Evolutionary conservation across 140 eudicot species (phyloP).

Genomic region (Oenanthe javanica): DNA sequence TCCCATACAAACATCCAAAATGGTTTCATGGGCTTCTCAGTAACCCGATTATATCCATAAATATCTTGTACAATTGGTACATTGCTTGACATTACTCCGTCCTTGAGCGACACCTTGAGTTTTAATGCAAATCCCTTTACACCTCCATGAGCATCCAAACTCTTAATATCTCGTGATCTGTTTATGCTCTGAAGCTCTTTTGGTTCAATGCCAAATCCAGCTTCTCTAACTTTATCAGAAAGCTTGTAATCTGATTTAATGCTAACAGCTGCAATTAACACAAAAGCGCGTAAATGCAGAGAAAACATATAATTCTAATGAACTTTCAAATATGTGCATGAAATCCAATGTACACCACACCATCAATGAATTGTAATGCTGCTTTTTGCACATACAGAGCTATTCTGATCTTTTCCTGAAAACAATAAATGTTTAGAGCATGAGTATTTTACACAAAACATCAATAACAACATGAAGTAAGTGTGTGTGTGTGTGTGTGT

Average conservation of each 20-base stretch:
- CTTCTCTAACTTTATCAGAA: conserved; percentile 53
- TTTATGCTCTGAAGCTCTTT: conserved; percentile 68
- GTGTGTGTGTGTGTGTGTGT: background rate
- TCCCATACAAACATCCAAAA: conserved; percentile 91
- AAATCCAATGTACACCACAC: conserved; percentile 21
- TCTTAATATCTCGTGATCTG: conserved; percentile 50
- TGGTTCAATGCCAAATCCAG: conserved; percentile 63
- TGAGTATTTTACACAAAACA: background rate
- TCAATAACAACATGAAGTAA: background rate
- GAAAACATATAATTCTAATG: background rate
- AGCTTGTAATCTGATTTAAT: conserved; percentile 37
- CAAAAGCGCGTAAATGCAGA: background rate
- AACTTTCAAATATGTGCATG: background rate
- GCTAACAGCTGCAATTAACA: conserved; percentile 35
- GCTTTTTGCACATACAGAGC: conserved; percentile 81
- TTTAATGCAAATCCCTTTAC: conserved; percentile 59
- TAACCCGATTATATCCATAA: conserved; percentile 50
- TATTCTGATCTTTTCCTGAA: conserved; percentile 80
- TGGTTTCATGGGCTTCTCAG: conserved; percentile 61
- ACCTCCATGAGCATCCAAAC: conserved; percentile 55
- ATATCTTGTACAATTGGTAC: conserved; percentile 40
- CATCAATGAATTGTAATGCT: conserved; percentile 73
- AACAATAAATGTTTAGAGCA: background rate
- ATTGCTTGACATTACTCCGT: conserved; percentile 46
- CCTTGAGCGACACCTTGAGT: conserved; percentile 49